Conservation (phyloP, 1,284 basidiomycete genomes). For the Meira nashicola region DNA sequence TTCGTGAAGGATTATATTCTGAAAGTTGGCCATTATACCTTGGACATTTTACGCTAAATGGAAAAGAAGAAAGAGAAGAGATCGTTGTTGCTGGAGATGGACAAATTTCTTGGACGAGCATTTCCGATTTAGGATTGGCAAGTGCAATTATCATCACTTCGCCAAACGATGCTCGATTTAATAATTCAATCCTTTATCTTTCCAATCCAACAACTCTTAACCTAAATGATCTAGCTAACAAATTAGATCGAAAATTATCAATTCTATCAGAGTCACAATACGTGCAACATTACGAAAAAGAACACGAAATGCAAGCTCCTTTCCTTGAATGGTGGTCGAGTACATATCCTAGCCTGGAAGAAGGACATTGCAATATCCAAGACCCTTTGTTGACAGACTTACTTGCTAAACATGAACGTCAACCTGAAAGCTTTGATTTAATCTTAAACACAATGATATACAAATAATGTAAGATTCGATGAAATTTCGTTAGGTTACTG, state of each 20-base stretch:
- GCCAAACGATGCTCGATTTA: background rate
- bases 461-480: too few species aligned
- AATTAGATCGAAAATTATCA: background rate
- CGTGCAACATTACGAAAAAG: background rate
- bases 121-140: conserved; percentile 10
- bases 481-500: too few species aligned
- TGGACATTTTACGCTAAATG: conserved; percentile 17
- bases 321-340: conserved; percentile 4
- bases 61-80: background rate
- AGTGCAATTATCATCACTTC: background rate
- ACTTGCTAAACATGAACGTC: background rate
- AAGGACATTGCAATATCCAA: background rate
- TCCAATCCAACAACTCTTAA: background rate
- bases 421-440: background rate
- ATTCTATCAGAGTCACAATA: background rate
- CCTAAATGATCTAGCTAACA: background rate
- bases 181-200: background rate
- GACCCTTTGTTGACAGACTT: background rate
- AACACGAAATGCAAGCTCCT: background rate
- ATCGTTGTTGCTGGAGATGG: conserved; percentile 12
- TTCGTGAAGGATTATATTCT: conserved; percentile 56
- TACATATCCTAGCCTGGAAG: background rate
- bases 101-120: conserved; percentile 8
- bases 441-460: background rate
- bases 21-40: conserved; percentile 55